Evolutionary conservation across 257 asterid species (phyloP).

Genomic region (Coffea canephora): DNA sequence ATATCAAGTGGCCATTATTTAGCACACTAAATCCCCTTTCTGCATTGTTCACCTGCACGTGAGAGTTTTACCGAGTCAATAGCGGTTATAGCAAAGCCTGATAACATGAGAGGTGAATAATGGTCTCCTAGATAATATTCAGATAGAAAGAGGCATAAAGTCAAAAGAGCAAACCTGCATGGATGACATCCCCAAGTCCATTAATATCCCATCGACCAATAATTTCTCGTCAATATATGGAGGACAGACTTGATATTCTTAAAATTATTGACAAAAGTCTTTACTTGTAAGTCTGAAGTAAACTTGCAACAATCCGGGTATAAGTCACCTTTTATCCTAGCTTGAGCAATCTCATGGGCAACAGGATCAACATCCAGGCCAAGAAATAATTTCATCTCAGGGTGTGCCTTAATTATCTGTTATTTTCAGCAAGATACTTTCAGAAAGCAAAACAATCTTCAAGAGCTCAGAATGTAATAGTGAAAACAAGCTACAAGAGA

Average conservation of each 20-base stretch:
- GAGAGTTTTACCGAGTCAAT: no score
- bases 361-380: no score
- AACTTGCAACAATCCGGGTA: no score
- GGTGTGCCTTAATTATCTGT: constrained; percentile 89
- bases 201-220: constrained; percentile 66
- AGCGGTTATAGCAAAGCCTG: no score
- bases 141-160: neutral
- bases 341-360: no score
- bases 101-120: no score
- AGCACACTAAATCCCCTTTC: no score
- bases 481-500: neutral
- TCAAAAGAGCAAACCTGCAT: constrained; percentile 73
- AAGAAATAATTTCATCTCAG: no score
- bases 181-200: constrained; percentile 99
- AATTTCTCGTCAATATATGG: constrained; percentile 38
- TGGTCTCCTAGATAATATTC: no score
- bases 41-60: no score
- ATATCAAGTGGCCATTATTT: no score
- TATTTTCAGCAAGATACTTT: constrained; percentile 23
- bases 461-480: neutral
- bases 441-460: constrained; percentile 5
- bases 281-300: constrained; percentile 49
- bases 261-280: constrained; percentile 64
- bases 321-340: no score
- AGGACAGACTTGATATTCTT: constrained; percentile 53